Percentiles rank a stretch among this genome's conserved stretches.
Conservation (phyloP, 768 basidiomycete genomes). For the Asterophora parasitica region DNA sequence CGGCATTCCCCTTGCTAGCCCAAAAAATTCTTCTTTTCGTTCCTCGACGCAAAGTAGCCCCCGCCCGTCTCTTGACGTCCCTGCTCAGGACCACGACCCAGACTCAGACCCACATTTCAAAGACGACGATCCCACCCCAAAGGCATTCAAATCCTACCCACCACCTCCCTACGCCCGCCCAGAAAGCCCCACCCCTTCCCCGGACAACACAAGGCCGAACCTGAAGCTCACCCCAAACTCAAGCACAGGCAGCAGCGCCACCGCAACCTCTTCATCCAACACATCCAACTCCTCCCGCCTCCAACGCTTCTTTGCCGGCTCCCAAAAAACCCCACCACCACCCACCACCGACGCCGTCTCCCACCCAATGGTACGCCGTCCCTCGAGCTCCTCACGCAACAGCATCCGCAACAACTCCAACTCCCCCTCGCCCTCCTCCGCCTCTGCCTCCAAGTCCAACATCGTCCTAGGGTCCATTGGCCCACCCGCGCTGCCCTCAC, state of each 20-base stretch:
- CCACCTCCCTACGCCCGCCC: slow-evolving; percentile 20
- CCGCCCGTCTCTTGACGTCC: slow-evolving; percentile 18
- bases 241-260: slow-evolving; percentile 22
- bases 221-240: slow-evolving; percentile 14
- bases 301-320: slow-evolving; percentile 15
- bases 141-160: slow-evolving; percentile 23
- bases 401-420: slow-evolving; percentile 12
- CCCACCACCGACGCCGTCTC: slow-evolving; percentile 17
- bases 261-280: slow-evolving; percentile 23
- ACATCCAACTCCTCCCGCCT: slow-evolving; percentile 19
- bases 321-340: slow-evolving; percentile 12
- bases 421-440: background rate
- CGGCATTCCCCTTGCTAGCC: slow-evolving; percentile 34
- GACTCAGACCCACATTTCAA: slow-evolving; percentile 17
- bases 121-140: slow-evolving; percentile 24
- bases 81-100: slow-evolving; percentile 12
- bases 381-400: slow-evolving; percentile 12
- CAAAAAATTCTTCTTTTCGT: slow-evolving; percentile 34
- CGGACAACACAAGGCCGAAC: slow-evolving; percentile 20
- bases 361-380: slow-evolving; percentile 12
- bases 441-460: slow-evolving; percentile 1
- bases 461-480: slow-evolving; percentile 5
- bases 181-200: slow-evolving; percentile 30
- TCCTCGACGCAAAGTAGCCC: slow-evolving; percentile 29
- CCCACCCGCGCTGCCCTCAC: slow-evolving; percentile 15